Base-by-base conservation (phyloP, 176 grass and related monocot species). In the Melocanna baccifera region DNA sequence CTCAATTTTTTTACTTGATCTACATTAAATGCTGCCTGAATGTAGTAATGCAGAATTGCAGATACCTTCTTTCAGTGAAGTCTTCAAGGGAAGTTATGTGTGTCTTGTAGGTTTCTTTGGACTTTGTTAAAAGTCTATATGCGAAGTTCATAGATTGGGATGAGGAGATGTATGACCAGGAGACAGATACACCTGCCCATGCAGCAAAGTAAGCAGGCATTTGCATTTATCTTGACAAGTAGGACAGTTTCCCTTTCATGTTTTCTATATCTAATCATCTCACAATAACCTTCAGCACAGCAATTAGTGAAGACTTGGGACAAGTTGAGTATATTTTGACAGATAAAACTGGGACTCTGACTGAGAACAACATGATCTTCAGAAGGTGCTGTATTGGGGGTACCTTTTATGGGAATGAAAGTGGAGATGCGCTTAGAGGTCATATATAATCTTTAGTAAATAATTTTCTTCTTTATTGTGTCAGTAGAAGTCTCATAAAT, bases 121-220 rank as follows among this genome's bases (percentile, higher is more conserved):
- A 98, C 80, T 92, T 98, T 50, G 89, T 98, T 72, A 98, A 98
- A 87, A 87, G 95, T 79, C 61, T 98, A 34, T 98, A 98, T 76
- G 95, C 95, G 11, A 98, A 98, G 89, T 98, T 98, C 75, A 98
- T 98, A 90, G 95, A 98, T 76, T 98, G 95, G 95, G 95, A 98
- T 52, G 95, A 93, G 84, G 92, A 98, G 83, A 98, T 98, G 87
- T 98, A 90, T 85, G 95, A 98, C 85, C 71, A 82, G 50, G 92
- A 98, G 86, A 95, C 93, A 51, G 83, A 91, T 81, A 98, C 80
- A 71, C 87, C 95, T 91, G 86, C 95, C 69, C 95, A 95, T 77
- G 95, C 95, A 69, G 95, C 95, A 64, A 98, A 98, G 95, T 98
- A 93, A 84, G 74, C 9, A 25, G 12, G 10, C 55, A 58, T 79